Percentiles rank a stretch among this genome's conserved stretches.
phyloP scores from a whole-genome alignment of 768 basidiomycete genomes.

The Russula lepida region DNA sequence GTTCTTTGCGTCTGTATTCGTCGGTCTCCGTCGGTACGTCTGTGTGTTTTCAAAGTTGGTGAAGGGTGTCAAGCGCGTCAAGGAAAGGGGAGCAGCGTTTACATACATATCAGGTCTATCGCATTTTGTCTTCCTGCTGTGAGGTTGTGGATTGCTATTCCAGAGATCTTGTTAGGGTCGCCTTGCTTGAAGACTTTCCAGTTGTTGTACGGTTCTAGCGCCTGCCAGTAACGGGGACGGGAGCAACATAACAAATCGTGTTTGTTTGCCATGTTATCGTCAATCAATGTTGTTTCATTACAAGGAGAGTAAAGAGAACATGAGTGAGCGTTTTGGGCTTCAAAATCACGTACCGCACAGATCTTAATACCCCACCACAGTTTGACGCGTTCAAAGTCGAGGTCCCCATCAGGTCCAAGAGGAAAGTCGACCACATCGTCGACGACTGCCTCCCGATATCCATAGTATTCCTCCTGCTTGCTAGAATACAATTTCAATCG shows the following conservation, averaged over 20 bases:
- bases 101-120: conserved; percentile 8
- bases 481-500: conserved; percentile 14
- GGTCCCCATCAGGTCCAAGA: conserved; percentile 11
- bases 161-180: conserved; percentile 6
- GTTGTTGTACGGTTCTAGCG: conserved; percentile 14
- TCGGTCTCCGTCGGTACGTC: neutral
- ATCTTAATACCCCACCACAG: conserved; percentile 14
- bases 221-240: neutral
- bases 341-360: conserved; percentile 6
- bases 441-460: neutral
- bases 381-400: conserved; percentile 16
- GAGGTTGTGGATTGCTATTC: conserved; percentile 14
- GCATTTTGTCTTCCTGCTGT: conserved; percentile 6
- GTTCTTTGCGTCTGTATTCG: conserved; percentile 9
- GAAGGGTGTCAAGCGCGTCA: neutral
- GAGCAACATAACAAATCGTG: neutral
- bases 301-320: neutral
- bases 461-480: neutral
- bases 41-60: neutral
- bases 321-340: neutral
- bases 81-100: neutral
- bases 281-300: neutral
- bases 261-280: neutral
- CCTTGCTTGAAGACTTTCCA: conserved; percentile 11
- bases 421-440: conserved; percentile 20